Evolutionary conservation across 306 rosid species (phyloP).

Genomic region (Oxytropis ochrocephala): DNA sequence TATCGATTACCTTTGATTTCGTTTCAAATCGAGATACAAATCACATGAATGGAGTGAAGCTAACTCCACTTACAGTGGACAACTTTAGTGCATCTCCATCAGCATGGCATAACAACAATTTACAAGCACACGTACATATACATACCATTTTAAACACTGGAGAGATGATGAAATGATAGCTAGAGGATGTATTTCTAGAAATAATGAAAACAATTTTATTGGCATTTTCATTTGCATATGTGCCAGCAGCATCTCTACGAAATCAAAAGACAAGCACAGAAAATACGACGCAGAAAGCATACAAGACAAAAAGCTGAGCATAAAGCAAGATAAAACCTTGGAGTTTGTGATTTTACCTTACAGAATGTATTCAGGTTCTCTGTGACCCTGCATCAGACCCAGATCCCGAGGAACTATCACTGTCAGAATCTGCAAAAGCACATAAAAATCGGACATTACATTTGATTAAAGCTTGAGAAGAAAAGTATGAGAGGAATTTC

Average conservation of each 20-base stretch:
- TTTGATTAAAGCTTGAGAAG: background rate
- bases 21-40: no score
- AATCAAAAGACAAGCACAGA: background rate
- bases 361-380: conserved; percentile 36
- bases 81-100: background rate
- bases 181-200: no score
- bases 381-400: conserved; percentile 82
- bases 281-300: background rate
- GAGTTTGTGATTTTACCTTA: conserved; percentile 37
- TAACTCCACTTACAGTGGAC: background rate
- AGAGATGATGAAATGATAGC: no score
- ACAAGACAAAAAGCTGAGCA: background rate
- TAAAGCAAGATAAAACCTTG: background rate
- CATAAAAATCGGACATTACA: background rate
- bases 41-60: no score
- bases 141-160: background rate
- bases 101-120: background rate
- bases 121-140: background rate
- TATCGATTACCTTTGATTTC: no score
- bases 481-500: no score
- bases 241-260: background rate
- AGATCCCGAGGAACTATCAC: conserved; percentile 90
- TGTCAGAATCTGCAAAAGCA: conserved; percentile 70
- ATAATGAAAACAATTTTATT: no score
- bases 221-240: background rate